Conservation (phyloP, 805 yeast species). For the Monosporozyma yasuniensis region DNA sequence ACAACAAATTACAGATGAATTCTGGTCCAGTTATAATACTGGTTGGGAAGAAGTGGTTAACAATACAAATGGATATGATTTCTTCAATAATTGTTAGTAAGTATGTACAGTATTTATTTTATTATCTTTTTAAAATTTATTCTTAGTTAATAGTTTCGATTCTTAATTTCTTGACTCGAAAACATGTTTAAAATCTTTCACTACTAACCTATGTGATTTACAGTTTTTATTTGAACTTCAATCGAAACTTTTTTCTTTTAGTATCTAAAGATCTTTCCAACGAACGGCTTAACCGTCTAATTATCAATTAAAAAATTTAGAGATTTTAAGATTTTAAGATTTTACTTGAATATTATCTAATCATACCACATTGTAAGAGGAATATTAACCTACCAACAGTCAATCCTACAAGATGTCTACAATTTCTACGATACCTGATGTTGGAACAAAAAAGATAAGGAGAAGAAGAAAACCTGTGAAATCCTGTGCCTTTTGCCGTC, state of each 20-base stretch:
- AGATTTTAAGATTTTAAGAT: no score
- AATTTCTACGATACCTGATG: not conserved
- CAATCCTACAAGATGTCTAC: not conserved
- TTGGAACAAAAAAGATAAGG: not conserved
- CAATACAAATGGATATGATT: slow-evolving; percentile 1
- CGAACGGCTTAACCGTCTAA: no score
- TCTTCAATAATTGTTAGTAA: not conserved
- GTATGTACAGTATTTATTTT: not conserved
- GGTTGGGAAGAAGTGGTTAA: slow-evolving; percentile 12
- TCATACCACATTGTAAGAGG: no score
- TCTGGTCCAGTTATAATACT: slow-evolving; percentile 15
- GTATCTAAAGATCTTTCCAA: no score
- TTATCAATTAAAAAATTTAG: no score
- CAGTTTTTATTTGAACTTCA: no score
- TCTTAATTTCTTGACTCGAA: no score
- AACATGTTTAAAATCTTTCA: no score
- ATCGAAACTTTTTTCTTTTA: no score
- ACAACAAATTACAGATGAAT: slow-evolving; percentile 13
- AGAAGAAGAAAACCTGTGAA: slow-evolving; percentile 20
- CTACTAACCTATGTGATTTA: no score
- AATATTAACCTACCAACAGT: not conserved
- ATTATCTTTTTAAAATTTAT: not conserved
- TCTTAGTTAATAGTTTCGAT: not conserved
- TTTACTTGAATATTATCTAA: no score
- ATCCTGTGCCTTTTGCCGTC: slow-evolving; percentile 24